Evolutionary conservation across 176 grass and related monocot species (phyloP).

Genomic region (Juncus inflexus): DNA sequence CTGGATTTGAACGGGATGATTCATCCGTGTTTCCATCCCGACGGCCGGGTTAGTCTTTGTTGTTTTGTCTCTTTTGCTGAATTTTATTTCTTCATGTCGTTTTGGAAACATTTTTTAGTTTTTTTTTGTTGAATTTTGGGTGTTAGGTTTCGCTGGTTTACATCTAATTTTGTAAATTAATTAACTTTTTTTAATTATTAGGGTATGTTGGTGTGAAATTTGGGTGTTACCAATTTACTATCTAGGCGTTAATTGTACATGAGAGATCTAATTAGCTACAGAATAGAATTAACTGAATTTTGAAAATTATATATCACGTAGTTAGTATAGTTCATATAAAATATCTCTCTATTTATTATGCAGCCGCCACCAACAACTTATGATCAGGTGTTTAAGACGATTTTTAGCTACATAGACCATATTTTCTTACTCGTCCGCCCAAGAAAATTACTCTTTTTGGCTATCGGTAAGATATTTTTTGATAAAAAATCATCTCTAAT

Average conservation of each 20-base stretch:
- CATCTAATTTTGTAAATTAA: conserved; percentile 1
- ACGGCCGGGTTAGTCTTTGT: conserved; percentile 56
- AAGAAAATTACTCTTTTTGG: conserved; percentile 91
- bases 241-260: too few species aligned
- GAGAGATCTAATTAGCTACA: too few species aligned
- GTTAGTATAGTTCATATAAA: too few species aligned
- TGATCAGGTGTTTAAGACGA: conserved; percentile 85
- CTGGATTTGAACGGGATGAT: conserved; percentile 96
- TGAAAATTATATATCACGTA: too few species aligned
- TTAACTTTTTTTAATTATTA: too few species aligned
- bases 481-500: background rate
- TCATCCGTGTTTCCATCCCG: conserved; percentile 98
- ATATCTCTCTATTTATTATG: background rate
- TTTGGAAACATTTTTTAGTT: background rate
- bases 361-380: conserved; percentile 90
- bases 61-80: background rate
- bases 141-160: conserved; percentile 16
- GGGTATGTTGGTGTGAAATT: too few species aligned
- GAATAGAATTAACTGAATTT: too few species aligned
- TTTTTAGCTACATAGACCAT: conserved; percentile 96
- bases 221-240: too few species aligned
- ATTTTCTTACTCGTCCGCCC: conserved; percentile 77
- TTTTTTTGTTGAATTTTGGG: background rate
- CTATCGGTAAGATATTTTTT: conserved; percentile 57
- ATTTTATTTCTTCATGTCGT: background rate